Evolutionary conservation across 2,329 filamentous ascomycete genomes (phyloP), one percentile per base, ranked within the genome.

Genomic region (Pseudogymnoascus sp.): DNA sequence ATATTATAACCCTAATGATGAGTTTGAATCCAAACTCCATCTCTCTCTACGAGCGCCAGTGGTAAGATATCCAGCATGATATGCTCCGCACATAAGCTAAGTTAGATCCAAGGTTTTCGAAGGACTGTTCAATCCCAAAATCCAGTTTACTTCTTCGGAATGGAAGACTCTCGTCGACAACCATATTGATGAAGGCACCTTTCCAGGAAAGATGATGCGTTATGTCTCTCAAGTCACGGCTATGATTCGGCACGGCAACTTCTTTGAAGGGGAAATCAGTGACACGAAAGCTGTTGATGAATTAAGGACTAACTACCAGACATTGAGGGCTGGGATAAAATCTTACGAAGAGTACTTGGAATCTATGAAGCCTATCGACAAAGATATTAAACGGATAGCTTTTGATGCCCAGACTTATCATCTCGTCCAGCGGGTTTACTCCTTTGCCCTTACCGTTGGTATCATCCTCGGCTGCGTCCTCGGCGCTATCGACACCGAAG

Each of bases 1-100:
- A 42, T 67, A 69, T 35, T 72, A 68, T 59, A 65, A 68, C 3
- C 70, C 73, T 1, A 66, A 69, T 1, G 70, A 76, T 64, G 65
- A 68, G 0, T 76, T 77, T 63, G 75, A 76, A 63, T 59, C 63
- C 14, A 71, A 70, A 60, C 59, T 77, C 5, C 67, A 76, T 2
- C 63, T 75, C 10, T 71, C 74, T 1, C 47, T 77, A 42, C 69
- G 75, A 1, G 75, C 73, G 2, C 70, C 70, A n/a, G 72, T 77
- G 60, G 75, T 76, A 69, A 56, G 50, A 56, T 56, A 56, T 16
- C 28, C 10, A 21, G 50, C 12, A 11, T 56, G 16, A 14, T 21
- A 18, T 56, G 5, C 25, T 56, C 8, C 18, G 50, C 5, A 56
- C 11, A 56, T 18, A 8, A 18, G n/a, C 28, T 56, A 33, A 56